Evolutionary conservation across 2,329 filamentous ascomycete species (phyloP).

Genomic region (Ophioceras dolichostomum): DNA sequence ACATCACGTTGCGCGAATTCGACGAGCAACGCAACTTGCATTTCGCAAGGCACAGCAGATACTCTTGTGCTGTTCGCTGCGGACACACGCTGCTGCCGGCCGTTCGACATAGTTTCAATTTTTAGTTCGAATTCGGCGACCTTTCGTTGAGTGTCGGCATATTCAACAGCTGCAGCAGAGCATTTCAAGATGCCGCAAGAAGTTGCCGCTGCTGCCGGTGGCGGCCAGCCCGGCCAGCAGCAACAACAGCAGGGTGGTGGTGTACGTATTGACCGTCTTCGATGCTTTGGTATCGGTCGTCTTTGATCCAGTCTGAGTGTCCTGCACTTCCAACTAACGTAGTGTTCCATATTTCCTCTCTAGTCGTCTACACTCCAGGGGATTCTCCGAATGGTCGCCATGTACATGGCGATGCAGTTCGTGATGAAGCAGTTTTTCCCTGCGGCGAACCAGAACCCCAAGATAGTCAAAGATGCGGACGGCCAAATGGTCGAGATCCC

Average conservation of each 20-base stretch:
- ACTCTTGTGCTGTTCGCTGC: too few species aligned
- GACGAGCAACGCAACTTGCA: too few species aligned
- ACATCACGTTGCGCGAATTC: neutral
- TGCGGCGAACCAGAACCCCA: constrained; percentile 29
- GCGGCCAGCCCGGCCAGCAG: constrained; percentile 9
- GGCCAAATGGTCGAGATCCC: constrained; percentile 42
- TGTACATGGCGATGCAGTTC: constrained; percentile 49
- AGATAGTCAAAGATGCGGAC: constrained; percentile 34
- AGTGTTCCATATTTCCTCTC: too few species aligned
- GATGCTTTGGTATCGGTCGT: neutral
- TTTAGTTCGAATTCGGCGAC: too few species aligned
- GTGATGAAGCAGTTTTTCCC: constrained; percentile 38
- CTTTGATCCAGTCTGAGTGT: constrained; percentile 13
- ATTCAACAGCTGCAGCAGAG: too few species aligned
- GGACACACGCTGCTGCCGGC: too few species aligned
- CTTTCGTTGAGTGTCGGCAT: too few species aligned
- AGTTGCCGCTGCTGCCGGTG: constrained; percentile 16
- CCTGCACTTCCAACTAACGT: too few species aligned
- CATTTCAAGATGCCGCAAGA: constrained; percentile 20
- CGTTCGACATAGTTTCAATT: too few species aligned
- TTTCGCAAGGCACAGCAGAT: neutral
- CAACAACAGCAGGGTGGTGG: constrained; percentile 8
- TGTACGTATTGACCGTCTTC: neutral
- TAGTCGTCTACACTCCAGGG: constrained; percentile 31
- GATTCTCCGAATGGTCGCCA: constrained; percentile 36